Evolutionary conservation across 2,329 filamentous ascomycete species (phyloP).

Genomic region (Ascochyta pisi): DNA sequence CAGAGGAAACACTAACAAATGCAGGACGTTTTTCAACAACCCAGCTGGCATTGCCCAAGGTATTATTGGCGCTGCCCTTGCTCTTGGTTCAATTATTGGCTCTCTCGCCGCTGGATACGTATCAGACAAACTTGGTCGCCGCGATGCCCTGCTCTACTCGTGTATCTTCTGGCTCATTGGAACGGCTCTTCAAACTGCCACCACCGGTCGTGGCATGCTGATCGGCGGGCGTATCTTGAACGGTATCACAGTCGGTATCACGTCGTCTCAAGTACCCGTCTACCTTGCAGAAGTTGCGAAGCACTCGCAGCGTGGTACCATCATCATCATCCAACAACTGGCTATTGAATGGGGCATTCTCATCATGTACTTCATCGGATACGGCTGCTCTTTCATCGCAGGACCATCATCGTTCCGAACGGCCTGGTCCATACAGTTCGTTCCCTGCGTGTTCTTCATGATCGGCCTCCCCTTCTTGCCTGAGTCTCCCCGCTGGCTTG

Average conservation of each 20-base stretch:
- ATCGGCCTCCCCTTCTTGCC: conserved; percentile 56
- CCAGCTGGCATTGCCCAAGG: conserved; percentile 58
- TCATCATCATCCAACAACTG: conserved; percentile 55
- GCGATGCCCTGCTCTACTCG: conserved; percentile 56
- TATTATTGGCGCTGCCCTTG: conserved; percentile 58
- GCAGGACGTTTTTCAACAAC: conserved; percentile 57
- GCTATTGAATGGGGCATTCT: conserved; percentile 52
- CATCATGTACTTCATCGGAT: conserved; percentile 56
- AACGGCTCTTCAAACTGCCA: conserved; percentile 53
- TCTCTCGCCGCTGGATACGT: conserved; percentile 58
- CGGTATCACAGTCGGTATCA: conserved; percentile 53
- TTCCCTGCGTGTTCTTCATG: conserved; percentile 55
- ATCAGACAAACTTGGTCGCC: conserved; percentile 58
- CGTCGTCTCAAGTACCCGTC: conserved; percentile 54
- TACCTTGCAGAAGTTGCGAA: conserved; percentile 55
- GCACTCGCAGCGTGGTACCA: conserved; percentile 51
- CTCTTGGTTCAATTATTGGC: conserved; percentile 58
- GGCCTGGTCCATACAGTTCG: conserved; percentile 56
- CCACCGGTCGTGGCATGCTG: conserved; percentile 50
- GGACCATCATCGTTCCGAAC: conserved; percentile 52
- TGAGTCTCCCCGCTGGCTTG: conserved; percentile 57
- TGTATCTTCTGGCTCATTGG: conserved; percentile 55
- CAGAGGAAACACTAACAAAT: not conserved
- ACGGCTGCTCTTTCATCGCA: conserved; percentile 54
- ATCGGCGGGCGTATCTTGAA: conserved; percentile 57